Evolutionary conservation across 345 rosid species (phyloP).

Genomic region (Eucalyptus melliodora): DNA sequence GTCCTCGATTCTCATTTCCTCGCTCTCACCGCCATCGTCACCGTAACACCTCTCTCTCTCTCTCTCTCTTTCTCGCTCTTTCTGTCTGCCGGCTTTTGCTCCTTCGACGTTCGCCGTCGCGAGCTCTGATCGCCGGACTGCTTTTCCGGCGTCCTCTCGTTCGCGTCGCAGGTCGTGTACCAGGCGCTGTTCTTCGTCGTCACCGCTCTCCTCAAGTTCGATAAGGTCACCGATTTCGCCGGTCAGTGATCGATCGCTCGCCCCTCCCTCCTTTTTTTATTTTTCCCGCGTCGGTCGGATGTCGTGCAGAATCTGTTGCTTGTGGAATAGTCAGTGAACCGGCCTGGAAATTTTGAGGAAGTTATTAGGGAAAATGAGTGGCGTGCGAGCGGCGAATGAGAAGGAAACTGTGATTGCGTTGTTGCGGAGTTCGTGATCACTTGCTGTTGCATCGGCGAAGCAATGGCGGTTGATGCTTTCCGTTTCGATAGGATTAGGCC

Average conservation of each 20-base stretch:
- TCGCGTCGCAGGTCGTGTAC: constrained; percentile 45
- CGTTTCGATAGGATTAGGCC: background rate
- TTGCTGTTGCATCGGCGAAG: background rate
- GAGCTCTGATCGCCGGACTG: background rate
- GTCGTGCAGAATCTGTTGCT: background rate
- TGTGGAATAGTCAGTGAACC: background rate
- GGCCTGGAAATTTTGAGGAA: background rate
- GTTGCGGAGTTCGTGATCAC: background rate
- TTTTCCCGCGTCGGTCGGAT: background rate
- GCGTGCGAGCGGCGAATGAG: background rate
- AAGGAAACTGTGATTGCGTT: background rate
- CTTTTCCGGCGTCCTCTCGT: background rate
- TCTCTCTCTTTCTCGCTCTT: background rate
- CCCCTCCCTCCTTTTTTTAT: background rate
- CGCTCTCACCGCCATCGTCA: constrained; percentile 57
- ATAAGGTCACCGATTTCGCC: constrained; percentile 93
- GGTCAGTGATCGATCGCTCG: constrained; percentile 21
- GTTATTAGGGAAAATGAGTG: background rate
- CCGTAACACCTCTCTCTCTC: constrained; percentile 17
- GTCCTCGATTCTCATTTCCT: constrained; percentile 79
- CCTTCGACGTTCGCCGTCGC: background rate
- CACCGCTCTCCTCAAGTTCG: constrained; percentile 76
- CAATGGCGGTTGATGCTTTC: background rate
- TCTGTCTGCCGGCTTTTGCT: background rate
- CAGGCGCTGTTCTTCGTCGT: constrained; percentile 65